Percentiles rank a stretch among this genome's conserved stretches.
Conservation (phyloP, 2,329 filamentous ascomycete genomes). For the Onygenales sp. region DNA sequence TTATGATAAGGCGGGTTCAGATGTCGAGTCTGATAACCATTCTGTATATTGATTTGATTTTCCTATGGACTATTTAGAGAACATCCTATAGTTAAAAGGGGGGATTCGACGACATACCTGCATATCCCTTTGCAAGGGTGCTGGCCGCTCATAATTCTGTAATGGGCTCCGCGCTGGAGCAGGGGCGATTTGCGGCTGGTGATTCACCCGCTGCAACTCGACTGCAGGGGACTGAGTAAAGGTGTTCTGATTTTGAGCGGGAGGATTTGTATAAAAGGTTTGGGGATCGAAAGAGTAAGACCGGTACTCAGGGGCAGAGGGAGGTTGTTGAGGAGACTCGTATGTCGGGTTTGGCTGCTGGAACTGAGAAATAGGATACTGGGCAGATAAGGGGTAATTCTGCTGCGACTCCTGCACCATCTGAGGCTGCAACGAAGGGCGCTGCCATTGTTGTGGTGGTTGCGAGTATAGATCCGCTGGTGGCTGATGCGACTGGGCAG, state of each 20-base stretch:
- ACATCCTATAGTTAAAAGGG: background rate
- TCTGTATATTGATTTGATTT: conserved; percentile 21
- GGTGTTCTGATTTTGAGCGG: background rate
- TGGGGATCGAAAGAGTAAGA: conserved; percentile 22
- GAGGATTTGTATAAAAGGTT: conserved; percentile 20
- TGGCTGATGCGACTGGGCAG: conserved; percentile 17
- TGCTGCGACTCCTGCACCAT: conserved; percentile 9
- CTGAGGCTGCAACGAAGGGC: conserved; percentile 3
- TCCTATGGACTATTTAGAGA: conserved; percentile 9
- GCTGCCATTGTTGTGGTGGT: conserved; percentile 8
- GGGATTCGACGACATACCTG: background rate
- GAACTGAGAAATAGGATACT: conserved; percentile 19
- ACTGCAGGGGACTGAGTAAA: conserved; percentile 3
- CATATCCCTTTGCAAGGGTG: conserved; percentile 3
- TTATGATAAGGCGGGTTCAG: conserved; percentile 19
- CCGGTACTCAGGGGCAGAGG: conserved; percentile 18
- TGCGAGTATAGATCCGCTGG: conserved; percentile 16
- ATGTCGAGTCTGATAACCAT: conserved; percentile 19
- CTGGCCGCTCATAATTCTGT: conserved; percentile 2
- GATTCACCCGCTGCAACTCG: conserved; percentile 6
- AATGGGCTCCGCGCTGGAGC: background rate
- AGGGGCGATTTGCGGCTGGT: background rate
- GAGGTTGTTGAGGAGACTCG: conserved; percentile 4
- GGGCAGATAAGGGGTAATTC: conserved; percentile 18
- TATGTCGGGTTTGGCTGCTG: conserved; percentile 3